These are phyloP conservation scores for Eucalyptus rudis DNA, from an alignment of 345 rosid genomes.

Conservation along the genomic window DNA sequence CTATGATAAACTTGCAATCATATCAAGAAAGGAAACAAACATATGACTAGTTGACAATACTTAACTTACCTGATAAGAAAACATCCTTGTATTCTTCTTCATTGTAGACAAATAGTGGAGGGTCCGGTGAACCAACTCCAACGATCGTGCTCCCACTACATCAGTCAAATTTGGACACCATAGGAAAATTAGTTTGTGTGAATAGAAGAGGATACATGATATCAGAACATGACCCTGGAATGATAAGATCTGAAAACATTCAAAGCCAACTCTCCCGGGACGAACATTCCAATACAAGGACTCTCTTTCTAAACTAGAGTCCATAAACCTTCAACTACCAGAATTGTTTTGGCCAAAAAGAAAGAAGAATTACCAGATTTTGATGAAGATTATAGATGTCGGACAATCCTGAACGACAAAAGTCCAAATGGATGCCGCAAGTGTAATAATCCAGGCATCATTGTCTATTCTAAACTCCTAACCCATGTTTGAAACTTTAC, in stretches of 20 bases:
- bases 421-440: background rate
- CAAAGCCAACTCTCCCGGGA: background rate
- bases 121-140: slow-evolving; percentile 91
- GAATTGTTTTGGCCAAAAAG: background rate
- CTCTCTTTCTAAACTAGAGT: background rate
- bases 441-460: background rate
- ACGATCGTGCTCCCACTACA: slow-evolving; percentile 92
- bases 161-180: background rate
- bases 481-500: background rate
- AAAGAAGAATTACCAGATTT: background rate
- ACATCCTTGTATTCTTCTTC: slow-evolving; percentile 73
- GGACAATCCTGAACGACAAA: background rate
- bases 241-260: background rate
- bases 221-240: background rate
- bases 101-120: slow-evolving; percentile 75
- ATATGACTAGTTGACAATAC: background rate
- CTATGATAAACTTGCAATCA: background rate
- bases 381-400: background rate
- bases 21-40: background rate
- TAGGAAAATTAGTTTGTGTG: background rate
- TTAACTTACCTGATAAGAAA: slow-evolving; percentile 62
- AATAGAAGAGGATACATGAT: background rate
- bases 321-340: background rate
- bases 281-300: background rate
- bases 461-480: background rate